Evolutionary conservation across 371 early-diverging fungal species (phyloP).

Genomic region (Nematocida sp.): DNA sequence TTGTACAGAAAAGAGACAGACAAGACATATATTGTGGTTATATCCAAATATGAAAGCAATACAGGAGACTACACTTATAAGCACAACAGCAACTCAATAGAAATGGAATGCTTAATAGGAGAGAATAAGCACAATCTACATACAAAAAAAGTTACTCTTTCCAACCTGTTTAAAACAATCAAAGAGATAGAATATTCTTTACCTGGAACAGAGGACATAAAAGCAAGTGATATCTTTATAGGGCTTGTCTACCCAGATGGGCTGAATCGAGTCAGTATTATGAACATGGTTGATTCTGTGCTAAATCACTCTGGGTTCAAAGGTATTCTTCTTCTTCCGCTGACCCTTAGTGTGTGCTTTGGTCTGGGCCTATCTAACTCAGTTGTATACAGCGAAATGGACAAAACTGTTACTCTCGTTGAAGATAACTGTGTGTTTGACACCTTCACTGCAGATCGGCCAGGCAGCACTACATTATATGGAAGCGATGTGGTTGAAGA

Average conservation of each 20-base stretch:
- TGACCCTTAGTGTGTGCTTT: conserved; percentile 51
- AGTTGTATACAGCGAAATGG: conserved; percentile 53
- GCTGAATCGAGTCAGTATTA: conserved; percentile 60
- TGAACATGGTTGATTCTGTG: conserved; percentile 64
- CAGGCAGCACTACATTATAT: conserved; percentile 32
- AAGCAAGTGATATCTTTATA: conserved; percentile 48
- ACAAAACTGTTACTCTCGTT: conserved; percentile 26
- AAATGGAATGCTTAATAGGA: conserved; percentile 44
- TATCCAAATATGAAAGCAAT: conserved; percentile 41
- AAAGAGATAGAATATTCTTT: conserved; percentile 25
- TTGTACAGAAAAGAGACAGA: conserved; percentile 57
- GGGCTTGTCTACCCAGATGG: conserved; percentile 63
- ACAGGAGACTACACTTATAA: conserved; percentile 47
- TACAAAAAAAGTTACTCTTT: conserved; percentile 31
- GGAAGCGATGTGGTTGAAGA: conserved; percentile 69
- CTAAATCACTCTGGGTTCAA: conserved; percentile 55
- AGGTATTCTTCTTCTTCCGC: conserved; percentile 65
- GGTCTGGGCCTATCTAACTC: conserved; percentile 39
- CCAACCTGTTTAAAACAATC: conserved; percentile 21
- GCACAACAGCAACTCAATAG: conserved; percentile 32
- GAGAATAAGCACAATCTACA: neutral
- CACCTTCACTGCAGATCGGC: neutral
- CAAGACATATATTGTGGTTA: conserved; percentile 42
- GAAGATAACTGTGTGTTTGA: conserved; percentile 67
- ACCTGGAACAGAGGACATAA: conserved; percentile 9